phyloP scores from a whole-genome alignment of 2,329 filamentous ascomycete genomes.

The Beauveria australis region DNA sequence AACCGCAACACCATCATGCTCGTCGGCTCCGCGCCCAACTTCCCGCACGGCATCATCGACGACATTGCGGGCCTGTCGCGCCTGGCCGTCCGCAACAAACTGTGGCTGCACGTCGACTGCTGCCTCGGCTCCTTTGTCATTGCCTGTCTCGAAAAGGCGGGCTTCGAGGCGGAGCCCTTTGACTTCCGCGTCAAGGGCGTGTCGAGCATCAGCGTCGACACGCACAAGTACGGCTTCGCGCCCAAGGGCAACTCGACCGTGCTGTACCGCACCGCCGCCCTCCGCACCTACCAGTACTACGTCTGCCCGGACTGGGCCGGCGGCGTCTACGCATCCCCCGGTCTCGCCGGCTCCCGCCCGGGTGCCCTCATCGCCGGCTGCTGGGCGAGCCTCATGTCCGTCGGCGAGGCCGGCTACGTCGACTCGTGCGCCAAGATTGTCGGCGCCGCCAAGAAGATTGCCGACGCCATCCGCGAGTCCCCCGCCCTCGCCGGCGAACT shows the following conservation, averaged over 20 bases:
- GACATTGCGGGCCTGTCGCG: slow-evolving; percentile 81
- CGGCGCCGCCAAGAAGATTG: slow-evolving; percentile 75
- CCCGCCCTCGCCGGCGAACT: slow-evolving; percentile 64
- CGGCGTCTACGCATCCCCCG: slow-evolving; percentile 90
- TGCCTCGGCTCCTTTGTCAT: slow-evolving; percentile 94
- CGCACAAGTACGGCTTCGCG: slow-evolving; percentile 98
- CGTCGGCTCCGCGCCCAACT: slow-evolving; percentile 93
- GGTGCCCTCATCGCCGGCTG: slow-evolving; percentile 92
- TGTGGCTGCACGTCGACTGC: slow-evolving; percentile 94
- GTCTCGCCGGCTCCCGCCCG: slow-evolving; percentile 82
- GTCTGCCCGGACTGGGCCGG: slow-evolving; percentile 91
- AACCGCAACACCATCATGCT: slow-evolving; percentile 92
- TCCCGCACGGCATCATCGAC: slow-evolving; percentile 96
- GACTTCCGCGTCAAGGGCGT: slow-evolving; percentile 93
- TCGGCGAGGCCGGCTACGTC: slow-evolving; percentile 83
- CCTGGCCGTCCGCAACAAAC: slow-evolving; percentile 67
- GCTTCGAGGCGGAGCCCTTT: slow-evolving; percentile 80
- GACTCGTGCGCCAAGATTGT: slow-evolving; percentile 83
- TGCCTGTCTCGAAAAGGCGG: slow-evolving; percentile 85
- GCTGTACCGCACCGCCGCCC: slow-evolving; percentile 71
- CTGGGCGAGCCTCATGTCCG: slow-evolving; percentile 85
- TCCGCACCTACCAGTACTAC: slow-evolving; percentile 92
- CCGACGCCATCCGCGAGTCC: slow-evolving; percentile 61
- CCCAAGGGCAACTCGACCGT: slow-evolving; percentile 95
- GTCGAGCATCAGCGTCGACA: slow-evolving; percentile 92